Evolutionary conservation across 164 flowering plant genomes (phyloP).

Genomic region (Chimonanthus salicifolius): DNA sequence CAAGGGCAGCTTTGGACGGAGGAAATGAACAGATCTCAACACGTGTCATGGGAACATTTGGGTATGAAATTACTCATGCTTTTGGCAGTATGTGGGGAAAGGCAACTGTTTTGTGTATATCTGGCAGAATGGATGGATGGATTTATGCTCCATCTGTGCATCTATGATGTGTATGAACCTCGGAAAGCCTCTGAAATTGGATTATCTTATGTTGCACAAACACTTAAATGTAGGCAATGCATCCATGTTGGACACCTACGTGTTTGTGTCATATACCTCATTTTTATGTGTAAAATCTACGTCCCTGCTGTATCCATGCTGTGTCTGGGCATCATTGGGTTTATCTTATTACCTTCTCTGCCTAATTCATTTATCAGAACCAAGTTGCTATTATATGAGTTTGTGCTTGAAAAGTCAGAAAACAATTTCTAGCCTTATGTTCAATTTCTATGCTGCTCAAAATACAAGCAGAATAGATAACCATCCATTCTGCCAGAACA

Average conservation of each 20-base stretch:
- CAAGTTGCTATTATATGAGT: not conserved
- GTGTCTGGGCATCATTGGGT: too few relatives aligned
- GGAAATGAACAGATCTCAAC: slow-evolving; percentile 74
- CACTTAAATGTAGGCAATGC: too few relatives aligned
- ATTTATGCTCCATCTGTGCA: too few relatives aligned
- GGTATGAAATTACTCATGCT: slow-evolving; percentile 35
- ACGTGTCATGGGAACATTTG: slow-evolving; percentile 92
- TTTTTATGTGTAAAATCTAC: too few relatives aligned
- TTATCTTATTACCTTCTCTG: not conserved
- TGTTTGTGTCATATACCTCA: too few relatives aligned
- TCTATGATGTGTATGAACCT: too few relatives aligned
- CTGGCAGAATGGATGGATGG: not conserved
- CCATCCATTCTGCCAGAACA: not conserved
- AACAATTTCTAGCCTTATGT: not conserved
- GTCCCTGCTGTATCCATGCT: too few relatives aligned
- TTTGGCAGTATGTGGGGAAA: not conserved
- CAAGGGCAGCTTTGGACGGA: slow-evolving; percentile 71
- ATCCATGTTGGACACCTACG: too few relatives aligned
- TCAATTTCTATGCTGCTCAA: not conserved
- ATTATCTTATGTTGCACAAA: too few relatives aligned
- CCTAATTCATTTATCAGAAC: not conserved
- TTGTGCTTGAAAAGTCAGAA: not conserved
- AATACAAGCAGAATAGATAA: not conserved
- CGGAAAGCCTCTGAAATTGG: too few relatives aligned
- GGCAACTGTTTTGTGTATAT: too few relatives aligned